These are phyloP conservation scores for Cystobasidium sp. DNA, from an alignment of 1,284 basidiomycete genomes.

Conservation along the genomic window DNA sequence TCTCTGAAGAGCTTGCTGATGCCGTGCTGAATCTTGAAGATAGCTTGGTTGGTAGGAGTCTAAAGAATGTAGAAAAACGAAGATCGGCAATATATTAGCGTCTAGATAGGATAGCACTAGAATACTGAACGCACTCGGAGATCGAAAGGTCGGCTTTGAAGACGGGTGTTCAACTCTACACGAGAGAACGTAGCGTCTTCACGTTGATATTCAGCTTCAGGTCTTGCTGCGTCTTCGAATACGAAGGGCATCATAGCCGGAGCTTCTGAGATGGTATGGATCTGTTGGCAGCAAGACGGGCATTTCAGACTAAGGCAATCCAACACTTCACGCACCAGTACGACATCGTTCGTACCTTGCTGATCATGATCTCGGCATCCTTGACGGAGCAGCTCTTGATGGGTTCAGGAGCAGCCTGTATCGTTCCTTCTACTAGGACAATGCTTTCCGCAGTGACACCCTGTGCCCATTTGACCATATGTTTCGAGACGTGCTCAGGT, in stretches of 20 bases:
- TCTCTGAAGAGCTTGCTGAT: slow-evolving; percentile 88
- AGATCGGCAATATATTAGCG: background rate
- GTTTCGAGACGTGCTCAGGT: slow-evolving; percentile 85
- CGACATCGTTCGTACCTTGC: slow-evolving; percentile 65
- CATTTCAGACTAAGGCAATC: background rate
- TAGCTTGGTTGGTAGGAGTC: slow-evolving; percentile 95
- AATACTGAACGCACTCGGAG: slow-evolving; percentile 67
- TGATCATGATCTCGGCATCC: slow-evolving; percentile 86
- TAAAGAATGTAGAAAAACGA: slow-evolving; percentile 54
- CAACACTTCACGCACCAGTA: background rate
- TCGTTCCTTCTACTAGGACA: slow-evolving; percentile 80
- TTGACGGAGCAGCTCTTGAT: slow-evolving; percentile 89
- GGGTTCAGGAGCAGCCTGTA: slow-evolving; percentile 80
- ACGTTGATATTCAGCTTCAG: slow-evolving; percentile 74
- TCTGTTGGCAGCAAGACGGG: slow-evolving; percentile 59
- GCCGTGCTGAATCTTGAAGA: slow-evolving; percentile 89
- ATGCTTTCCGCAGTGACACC: slow-evolving; percentile 84
- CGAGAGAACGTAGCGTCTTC: slow-evolving; percentile 62
- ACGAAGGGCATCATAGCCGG: slow-evolving; percentile 77
- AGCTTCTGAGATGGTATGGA: slow-evolving; percentile 81
- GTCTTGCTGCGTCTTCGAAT: slow-evolving; percentile 87
- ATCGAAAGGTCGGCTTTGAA: slow-evolving; percentile 94
- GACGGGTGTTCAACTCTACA: slow-evolving; percentile 86
- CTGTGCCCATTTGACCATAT: slow-evolving; percentile 95
- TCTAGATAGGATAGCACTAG: background rate